Evolutionary conservation across 495 filamentous ascomycete genomes (phyloP), one percentile per base, ranked within the genome.

Genomic region (Terfezia claveryi): DNA sequence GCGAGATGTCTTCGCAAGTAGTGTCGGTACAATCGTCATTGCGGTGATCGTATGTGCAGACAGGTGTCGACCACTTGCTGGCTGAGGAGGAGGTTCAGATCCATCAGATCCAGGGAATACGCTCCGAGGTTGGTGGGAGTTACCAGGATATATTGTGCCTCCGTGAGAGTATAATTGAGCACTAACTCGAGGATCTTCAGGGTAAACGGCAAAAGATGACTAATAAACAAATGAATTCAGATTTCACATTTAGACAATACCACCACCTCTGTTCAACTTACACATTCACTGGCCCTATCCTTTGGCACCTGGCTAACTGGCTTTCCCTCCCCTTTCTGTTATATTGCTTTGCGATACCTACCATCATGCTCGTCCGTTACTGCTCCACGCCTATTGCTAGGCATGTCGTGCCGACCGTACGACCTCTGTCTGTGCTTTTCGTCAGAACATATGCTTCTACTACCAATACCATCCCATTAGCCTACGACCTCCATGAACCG

Each of bases 391-490:
- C 38, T 44, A 44, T 16, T 1, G 38, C 38, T 20, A 32, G 27
- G 27, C 4, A 7, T 32, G 1, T 32, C 27, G 7, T 32, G 27
- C 27, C 4, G 4, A 32, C 27, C 27, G 27, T 32, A 7, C 27
- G 27, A 7, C 27, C 27, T 32, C 27, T 32, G 27, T 32, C 27
- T 2, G 27, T 32, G 27, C 27, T 32, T 32, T 32, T 7, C 7
- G 27, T 32, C 27, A 32, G 27, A 32, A 32, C 27, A 32, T 32
- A 32, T 32, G 4, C 27, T 32, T 32, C 27, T 32, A 74, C 64
- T 77, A 82, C 56, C 72, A 76, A 41, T 76, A 80, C 58, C 62
- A 72, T 57, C 73, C 80, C 9, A 65, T 71, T 16, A 37, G 36
- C 50, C 60, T 50, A 49, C 54, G 27, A 11, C 54, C 57, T 4